Conservation (phyloP, 2,329 filamentous ascomycete species). For the Apiospora aurea region DNA sequence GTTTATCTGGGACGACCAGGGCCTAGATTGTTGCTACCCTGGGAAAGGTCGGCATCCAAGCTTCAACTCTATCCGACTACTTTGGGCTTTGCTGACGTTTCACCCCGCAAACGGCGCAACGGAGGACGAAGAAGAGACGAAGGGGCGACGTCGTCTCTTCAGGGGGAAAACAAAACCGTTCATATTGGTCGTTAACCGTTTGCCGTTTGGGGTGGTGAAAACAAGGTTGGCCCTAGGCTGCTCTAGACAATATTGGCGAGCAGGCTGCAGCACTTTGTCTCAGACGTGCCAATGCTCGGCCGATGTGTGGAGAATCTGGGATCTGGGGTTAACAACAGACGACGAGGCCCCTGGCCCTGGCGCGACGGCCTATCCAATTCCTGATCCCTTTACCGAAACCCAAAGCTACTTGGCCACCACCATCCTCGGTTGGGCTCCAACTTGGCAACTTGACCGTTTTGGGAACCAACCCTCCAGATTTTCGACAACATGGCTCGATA, state of each 20-base stretch:
- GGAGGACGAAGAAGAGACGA: background rate
- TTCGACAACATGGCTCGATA: background rate
- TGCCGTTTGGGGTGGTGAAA: background rate
- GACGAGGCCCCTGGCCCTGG: background rate
- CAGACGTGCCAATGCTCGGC: background rate
- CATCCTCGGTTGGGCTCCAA: background rate
- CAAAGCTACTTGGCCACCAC: background rate
- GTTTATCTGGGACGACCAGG: no score
- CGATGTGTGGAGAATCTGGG: background rate
- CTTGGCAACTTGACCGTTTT: background rate
- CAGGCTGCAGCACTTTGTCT: background rate
- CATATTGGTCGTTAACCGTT: background rate
- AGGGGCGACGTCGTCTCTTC: background rate
- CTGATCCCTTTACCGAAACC: background rate
- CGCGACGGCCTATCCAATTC: background rate
- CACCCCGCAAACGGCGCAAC: background rate
- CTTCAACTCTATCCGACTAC: background rate
- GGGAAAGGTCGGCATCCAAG: background rate
- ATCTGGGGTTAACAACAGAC: background rate
- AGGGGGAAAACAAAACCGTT: background rate
- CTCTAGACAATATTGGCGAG: background rate
- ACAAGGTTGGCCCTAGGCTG: slow-evolving; percentile 3
- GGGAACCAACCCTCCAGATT: background rate
- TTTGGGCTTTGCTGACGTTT: background rate
- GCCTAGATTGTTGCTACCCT: background rate